Base-by-base conservation (phyloP, 306 rosid species). In the Herpetospermum pedunculosum region DNA sequence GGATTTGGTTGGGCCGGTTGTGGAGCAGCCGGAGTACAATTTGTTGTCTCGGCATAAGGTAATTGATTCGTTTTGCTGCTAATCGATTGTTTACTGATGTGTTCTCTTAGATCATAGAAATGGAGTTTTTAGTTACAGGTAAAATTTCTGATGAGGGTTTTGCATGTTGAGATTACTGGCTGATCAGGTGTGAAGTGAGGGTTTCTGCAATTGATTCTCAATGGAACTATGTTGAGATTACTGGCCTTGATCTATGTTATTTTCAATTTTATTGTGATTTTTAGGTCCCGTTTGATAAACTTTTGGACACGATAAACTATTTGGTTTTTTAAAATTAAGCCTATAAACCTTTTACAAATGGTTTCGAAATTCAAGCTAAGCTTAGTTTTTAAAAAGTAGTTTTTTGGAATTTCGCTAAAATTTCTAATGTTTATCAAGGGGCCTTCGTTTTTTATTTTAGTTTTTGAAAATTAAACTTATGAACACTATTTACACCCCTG, bases 21-120 rank as follows among this genome's bases (percentile, higher is more conserved):
- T 91, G n/a, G 99, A 95, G 81, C 99, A 95, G 81, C 99, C 99
- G 1, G 99, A 91, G 86, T 95, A 95, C 50, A 95, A 95, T 52
- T 77, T 95, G 76, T 69, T 95, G 28, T 85, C 97, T 28, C 77
- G 99, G 81, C 99, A 89, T 74, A 95, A 95, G 88, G 96, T 85
- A 11, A 21, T 82, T 30, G 68, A 0, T 49, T 40, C 21, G 32
- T n/a, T 15, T 64, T 4, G 3, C 13, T 12, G 35, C 5, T 41
- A 41, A 4, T 38, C 12, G 48, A 21, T 23, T 43, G 52, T 47
- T 37, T 49, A 4, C 8, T 21, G 37, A 53, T 44, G 23, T 44
- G 4, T 69, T 69, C 18, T 41, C 50, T 44, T 44, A 15, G 74
- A 69, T 69, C 38, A 16, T 69, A 26, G 14, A 15, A 15, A 44